Percentiles rank a stretch among this genome's conserved stretches.
phyloP scores from a whole-genome alignment of 495 filamentous ascomycete genomes.

The Tuber borchii region DNA sequence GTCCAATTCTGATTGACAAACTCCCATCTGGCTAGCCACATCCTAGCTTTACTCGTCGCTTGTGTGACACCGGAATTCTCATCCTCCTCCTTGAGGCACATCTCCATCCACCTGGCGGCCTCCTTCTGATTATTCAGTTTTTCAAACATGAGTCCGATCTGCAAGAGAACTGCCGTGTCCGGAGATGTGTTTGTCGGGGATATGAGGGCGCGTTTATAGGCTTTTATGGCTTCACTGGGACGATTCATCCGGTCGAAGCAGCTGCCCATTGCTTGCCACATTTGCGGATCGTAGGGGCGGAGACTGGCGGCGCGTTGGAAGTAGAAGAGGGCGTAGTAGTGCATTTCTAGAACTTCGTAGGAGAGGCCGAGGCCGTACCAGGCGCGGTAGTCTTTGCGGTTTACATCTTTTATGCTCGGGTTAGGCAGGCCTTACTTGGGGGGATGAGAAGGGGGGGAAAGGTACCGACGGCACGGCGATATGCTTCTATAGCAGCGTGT shows the following conservation, averaged over 20 bases:
- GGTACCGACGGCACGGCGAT: constrained; percentile 71
- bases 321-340: constrained; percentile 92
- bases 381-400: constrained; percentile 92
- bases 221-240: constrained; percentile 79
- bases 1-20: constrained; percentile 65
- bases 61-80: constrained; percentile 70
- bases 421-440: constrained; percentile 1
- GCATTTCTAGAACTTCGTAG: constrained; percentile 97
- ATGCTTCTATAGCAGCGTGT: constrained; percentile 94
- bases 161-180: constrained; percentile 82
- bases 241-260: constrained; percentile 84
- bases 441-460: not conserved
- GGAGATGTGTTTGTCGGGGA: constrained; percentile 64
- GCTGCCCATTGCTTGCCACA: constrained; percentile 94
- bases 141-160: constrained; percentile 87
- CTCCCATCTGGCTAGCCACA: constrained; percentile 86
- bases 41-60: constrained; percentile 80
- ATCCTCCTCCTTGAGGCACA: constrained; percentile 84
- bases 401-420: constrained; percentile 56
- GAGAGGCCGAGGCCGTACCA: constrained; percentile 98
- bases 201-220: constrained; percentile 78
- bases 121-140: constrained; percentile 65
- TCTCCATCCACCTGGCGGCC: constrained; percentile 86
- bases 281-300: constrained; percentile 86
- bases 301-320: constrained; percentile 91